These are phyloP conservation scores for Rhizopus arrhizus DNA, from an alignment of 371 early-diverging fungal species.

Conservation along the genomic window DNA sequence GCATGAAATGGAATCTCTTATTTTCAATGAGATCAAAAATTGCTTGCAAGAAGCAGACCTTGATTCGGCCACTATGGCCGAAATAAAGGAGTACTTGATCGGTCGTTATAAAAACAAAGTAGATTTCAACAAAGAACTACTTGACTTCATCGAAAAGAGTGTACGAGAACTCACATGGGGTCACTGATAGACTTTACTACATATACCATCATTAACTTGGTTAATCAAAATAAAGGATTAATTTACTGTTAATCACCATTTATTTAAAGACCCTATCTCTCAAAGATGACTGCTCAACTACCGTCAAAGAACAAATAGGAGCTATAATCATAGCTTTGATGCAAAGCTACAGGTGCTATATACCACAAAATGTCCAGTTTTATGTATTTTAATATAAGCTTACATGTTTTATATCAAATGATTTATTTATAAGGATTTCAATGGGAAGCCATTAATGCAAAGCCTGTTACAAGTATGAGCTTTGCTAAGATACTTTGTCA, in stretches of 20 bases:
- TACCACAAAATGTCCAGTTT: background rate
- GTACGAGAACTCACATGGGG: slow-evolving; percentile 21
- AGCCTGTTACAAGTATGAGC: too few species aligned
- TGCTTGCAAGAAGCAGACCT: slow-evolving; percentile 38
- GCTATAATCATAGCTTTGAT: background rate
- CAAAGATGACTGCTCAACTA: too few species aligned
- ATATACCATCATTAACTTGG: too few species aligned
- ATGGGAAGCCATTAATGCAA: too few species aligned
- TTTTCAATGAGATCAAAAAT: slow-evolving; percentile 23
- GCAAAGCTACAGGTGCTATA: background rate
- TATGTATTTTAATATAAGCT: background rate
- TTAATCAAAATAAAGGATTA: too few species aligned
- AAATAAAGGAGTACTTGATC: slow-evolving; percentile 40
- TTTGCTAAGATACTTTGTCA: too few species aligned
- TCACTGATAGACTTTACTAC: too few species aligned
- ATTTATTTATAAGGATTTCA: too few species aligned
- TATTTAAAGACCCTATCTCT: too few species aligned
- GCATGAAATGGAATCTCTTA: slow-evolving; percentile 3
- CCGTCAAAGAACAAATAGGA: too few species aligned
- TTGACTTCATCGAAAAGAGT: slow-evolving; percentile 22
- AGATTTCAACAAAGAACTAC: background rate
- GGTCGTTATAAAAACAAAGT: slow-evolving; percentile 10
- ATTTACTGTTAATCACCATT: too few species aligned
- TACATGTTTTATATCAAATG: too few species aligned
- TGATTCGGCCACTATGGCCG: slow-evolving; percentile 36